Evolutionary conservation across 139 green algal species (phyloP), one percentile per base, ranked within the genome.

Genomic region (Coelastrella sp.): DNA sequence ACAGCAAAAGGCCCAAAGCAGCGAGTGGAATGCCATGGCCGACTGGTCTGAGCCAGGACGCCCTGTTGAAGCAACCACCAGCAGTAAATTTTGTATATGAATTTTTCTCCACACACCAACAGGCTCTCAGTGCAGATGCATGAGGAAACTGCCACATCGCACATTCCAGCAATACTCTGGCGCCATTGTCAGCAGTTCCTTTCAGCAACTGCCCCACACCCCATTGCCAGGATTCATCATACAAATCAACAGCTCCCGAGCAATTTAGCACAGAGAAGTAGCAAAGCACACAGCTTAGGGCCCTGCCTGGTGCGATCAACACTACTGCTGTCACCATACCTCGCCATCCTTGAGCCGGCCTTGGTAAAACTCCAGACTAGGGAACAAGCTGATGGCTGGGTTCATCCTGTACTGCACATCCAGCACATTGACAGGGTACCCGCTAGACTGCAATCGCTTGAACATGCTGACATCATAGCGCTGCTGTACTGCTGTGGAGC

Each of bases 351-450:
- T 84, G 37, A 98, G 90, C 0, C 78, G 35, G 25, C 92, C 91
- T 3, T 88, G 25, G 81, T 98, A 97, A 86, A 98, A 98, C 43
- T 89, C 72, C 5, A 67, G 27, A 34, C 87, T 93, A 27, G 95
- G 94, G 87, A 98, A 98, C 66, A 37, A 8, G 51, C 89, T 89
- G 79, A 98, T 96, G 13, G 82, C 43, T 4, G 95, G 95, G 69
- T 97, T 92, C 95, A 98, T 98, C 69, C 94, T 91, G 89, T 97
- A 98, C 89, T 97, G 94, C 64, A 88, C 73, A 59, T 87, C 79
- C 79, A 85, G 88, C 57, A 94, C 79, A 53, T 89, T 83, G 38
- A 91, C 86, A 6, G 87, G 88, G 71, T 90, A 88, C 35, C 93
- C 93, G 0, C 87, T 88, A n/a, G 50, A 35, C 85, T 89, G 84